Base-by-base conservation (phyloP, 257 asterid species). In the Penstemon eatonii region DNA sequence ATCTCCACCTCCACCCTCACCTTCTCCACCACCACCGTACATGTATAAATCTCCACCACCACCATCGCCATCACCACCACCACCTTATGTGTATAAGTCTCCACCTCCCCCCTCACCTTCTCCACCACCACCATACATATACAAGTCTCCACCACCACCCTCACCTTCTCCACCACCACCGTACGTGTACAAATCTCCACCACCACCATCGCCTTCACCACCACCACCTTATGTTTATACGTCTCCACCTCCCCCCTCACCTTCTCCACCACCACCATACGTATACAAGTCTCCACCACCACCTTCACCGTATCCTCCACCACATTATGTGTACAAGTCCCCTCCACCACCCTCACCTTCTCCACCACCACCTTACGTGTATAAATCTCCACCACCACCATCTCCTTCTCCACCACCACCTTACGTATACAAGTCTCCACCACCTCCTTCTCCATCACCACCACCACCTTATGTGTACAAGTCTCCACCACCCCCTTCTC, bases 21-120 rank as follows among this genome's bases (percentile, higher is more conserved):
- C 67, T 0, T 70, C 83, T 0, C 64, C 73, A 0, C 63, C 78
- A 1, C 73, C 78, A 2, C 84, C 71, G 5, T 55, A 33, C 8
- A 38, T 7, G 5, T 56, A 41, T 0, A 40, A 56, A 9, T 42
- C 79, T 0, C 52, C 72, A 9, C 77, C 83, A 0, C 84, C 88
- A 1, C 85, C 83, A 0, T 59, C 76, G 0, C 80, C 76, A 0
- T 67, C 82, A 0, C 81, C 86, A 0, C 85, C 82, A 1, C 87
- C 87, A 13, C 76, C 81, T 0, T 84, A 84, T 18, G 58, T 1
- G 0, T 84, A 84, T 12, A 75, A 79, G 5, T 84, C 89, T 0
- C 89, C 89, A 0, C 90, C 86, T 0, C 86, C 89, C 0, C 89
- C 89, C 0, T 54, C 72, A 0, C 84, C 67, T 0, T 61, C 82